Evolutionary conservation across 176 grass and related monocot genomes (phyloP).

Genomic region (Tillandsia leiboldiana): DNA sequence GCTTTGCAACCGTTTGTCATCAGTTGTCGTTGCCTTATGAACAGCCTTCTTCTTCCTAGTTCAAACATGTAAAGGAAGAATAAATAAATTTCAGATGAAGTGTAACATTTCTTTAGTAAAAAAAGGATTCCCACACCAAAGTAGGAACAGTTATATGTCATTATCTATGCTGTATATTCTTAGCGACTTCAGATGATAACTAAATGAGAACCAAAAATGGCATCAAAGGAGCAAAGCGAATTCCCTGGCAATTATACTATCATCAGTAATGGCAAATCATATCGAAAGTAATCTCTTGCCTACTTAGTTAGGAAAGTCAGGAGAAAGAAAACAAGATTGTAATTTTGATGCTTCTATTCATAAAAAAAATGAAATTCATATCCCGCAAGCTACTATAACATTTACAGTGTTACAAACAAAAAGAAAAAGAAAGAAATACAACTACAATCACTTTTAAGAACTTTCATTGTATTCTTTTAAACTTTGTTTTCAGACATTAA

Average conservation of each 20-base stretch:
- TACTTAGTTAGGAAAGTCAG: too few species aligned
- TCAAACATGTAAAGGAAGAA: not conserved
- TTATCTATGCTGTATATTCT: too few species aligned
- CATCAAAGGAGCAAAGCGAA: too few species aligned
- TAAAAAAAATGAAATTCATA: too few species aligned
- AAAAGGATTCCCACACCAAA: not conserved
- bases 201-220: too few species aligned
- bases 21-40: slow-evolving; percentile 78
- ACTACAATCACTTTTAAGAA: not conserved
- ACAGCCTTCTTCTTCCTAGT: slow-evolving; percentile 96
- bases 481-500: not conserved
- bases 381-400: not conserved
- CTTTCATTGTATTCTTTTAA: not conserved
- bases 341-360: too few species aligned
- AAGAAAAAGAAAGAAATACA: not conserved
- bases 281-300: too few species aligned
- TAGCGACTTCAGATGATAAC: too few species aligned
- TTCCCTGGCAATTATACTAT: too few species aligned
- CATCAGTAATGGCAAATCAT: too few species aligned
- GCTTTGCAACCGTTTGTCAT: slow-evolving; percentile 94
- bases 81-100: not conserved
- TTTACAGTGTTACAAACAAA: not conserved
- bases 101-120: not conserved
- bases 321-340: too few species aligned
- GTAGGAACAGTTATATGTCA: too few species aligned